A percentile compares a stretch with the other conserved stretches of the same genome.
Evolutionary conservation across 345 rosid species (phyloP).

Genomic region (Raphanus sativus): DNA sequence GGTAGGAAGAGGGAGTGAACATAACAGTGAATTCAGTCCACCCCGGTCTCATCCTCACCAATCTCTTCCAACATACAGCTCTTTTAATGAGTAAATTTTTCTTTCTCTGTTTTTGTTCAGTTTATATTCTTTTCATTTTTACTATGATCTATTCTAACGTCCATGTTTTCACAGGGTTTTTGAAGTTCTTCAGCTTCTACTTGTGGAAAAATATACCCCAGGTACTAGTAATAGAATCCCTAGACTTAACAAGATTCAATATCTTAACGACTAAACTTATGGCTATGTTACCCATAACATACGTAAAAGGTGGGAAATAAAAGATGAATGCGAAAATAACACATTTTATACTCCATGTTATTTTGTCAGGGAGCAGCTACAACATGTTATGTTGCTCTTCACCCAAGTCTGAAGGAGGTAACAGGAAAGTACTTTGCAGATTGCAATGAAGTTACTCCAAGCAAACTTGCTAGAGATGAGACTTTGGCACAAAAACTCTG

Average conservation of each 20-base stretch:
- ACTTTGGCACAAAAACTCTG: slow-evolving; percentile 60
- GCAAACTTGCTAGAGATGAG: slow-evolving; percentile 55
- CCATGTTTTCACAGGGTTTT: slow-evolving; percentile 45
- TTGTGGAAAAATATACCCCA: slow-evolving; percentile 88
- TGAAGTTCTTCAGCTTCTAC: slow-evolving; percentile 57
- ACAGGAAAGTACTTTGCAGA: slow-evolving; percentile 77
- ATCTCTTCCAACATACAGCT: slow-evolving; percentile 67
- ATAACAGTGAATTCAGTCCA: slow-evolving; percentile 84
- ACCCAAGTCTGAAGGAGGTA: slow-evolving; percentile 63
- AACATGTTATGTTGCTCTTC: slow-evolving; percentile 80
- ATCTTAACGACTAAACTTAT: neutral
- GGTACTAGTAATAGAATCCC: slow-evolving; percentile 41
- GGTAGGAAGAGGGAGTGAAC: slow-evolving; percentile 74
- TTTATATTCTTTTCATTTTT: neutral
- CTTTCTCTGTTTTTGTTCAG: neutral
- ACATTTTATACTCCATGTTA: neutral
- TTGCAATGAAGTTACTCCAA: slow-evolving; percentile 69
- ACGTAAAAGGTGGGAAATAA: neutral
- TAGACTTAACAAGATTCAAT: neutral
- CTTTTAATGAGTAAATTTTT: slow-evolving; percentile 57
- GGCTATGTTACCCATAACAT: neutral
- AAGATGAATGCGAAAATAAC: neutral
- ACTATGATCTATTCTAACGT: neutral
- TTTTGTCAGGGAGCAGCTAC: slow-evolving; percentile 87
- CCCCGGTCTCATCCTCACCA: slow-evolving; percentile 92